A percentile compares a stretch with the other conserved stretches of the same genome.
Conservation (phyloP, 208 protist species). For the Trypanosoma theileri region DNA sequence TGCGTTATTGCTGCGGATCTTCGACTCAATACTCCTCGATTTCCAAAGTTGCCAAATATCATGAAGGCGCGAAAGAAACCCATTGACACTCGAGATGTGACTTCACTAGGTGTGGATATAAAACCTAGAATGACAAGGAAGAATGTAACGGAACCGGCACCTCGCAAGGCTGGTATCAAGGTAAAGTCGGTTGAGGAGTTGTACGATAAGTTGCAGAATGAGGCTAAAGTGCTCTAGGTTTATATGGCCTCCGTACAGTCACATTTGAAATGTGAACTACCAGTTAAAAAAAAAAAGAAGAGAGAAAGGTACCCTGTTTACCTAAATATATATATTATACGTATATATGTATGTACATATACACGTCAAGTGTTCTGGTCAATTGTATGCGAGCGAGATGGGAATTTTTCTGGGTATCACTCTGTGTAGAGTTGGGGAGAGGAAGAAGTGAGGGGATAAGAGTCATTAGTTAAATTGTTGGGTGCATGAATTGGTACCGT, state of each 20-base stretch:
- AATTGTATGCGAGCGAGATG: too few relatives aligned
- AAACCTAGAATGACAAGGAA: constrained; percentile 61
- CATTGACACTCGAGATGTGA: constrained; percentile 77
- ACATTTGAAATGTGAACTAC: neutral
- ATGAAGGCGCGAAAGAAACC: constrained; percentile 98
- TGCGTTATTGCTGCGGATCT: constrained; percentile 89
- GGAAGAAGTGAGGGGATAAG: too few relatives aligned
- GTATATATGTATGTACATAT: neutral
- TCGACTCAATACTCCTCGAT: constrained; percentile 95
- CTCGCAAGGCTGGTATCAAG: constrained; percentile 86
- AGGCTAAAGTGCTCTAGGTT: constrained; percentile 64
- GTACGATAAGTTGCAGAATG: constrained; percentile 91
- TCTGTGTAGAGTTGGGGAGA: too few relatives aligned
- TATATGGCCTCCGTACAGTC: neutral
- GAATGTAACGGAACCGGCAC: constrained; percentile 76
- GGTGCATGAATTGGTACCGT: neutral
- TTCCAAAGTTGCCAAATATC: constrained; percentile 97
- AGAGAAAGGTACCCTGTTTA: constrained; percentile 4
- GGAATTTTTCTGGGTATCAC: too few relatives aligned
- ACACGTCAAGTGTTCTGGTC: too few relatives aligned
- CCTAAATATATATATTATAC: too few relatives aligned
- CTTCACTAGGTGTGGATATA: constrained; percentile 85
- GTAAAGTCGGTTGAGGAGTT: constrained; percentile 92
- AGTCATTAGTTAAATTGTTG: too few relatives aligned
- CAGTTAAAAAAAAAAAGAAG: constrained; percentile 15